Conservation (phyloP, 179 eudicot species). For the Spergularia azorica region DNA sequence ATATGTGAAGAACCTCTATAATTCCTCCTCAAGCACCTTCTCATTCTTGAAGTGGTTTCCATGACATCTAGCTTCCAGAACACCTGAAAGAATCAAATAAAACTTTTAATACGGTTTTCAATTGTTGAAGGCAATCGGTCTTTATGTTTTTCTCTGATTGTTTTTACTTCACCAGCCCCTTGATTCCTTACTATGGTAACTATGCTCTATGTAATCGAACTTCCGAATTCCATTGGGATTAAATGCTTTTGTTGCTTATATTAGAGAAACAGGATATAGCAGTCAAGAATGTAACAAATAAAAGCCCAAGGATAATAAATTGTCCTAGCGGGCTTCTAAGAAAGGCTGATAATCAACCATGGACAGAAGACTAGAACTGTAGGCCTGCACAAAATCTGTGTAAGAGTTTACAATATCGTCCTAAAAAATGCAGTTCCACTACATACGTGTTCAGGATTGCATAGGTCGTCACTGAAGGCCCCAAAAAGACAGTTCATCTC, state of each 20-base stretch:
- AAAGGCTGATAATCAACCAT: neutral
- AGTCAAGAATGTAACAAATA: neutral
- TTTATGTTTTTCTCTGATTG: neutral
- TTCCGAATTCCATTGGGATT: neutral
- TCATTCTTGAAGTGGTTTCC: slow-evolving; percentile 97
- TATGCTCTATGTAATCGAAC: neutral
- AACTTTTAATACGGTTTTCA: neutral
- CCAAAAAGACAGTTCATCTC: slow-evolving; percentile 93
- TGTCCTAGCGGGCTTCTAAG: neutral
- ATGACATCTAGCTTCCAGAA: slow-evolving; percentile 93
- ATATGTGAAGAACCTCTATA: slow-evolving; percentile 79
- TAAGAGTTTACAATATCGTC: slow-evolving; percentile 7
- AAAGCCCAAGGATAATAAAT: neutral
- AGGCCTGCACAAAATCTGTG: neutral
- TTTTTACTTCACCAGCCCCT: neutral
- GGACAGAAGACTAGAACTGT: neutral
- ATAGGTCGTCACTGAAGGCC: slow-evolving; percentile 58
- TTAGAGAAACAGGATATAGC: neutral
- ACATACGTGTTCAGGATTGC: slow-evolving; percentile 70
- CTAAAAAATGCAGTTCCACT: slow-evolving; percentile 19
- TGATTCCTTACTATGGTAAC: neutral
- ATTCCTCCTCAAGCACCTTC: slow-evolving; percentile 75
- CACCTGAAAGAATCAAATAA: slow-evolving; percentile 42
- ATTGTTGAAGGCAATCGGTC: neutral
- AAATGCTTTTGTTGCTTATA: neutral